Percentiles rank a stretch among this genome's conserved stretches.
These are phyloP conservation scores for Cavenderia fasciculata DNA, from an alignment of 78 protist genomes.

Conservation along the genomic window DNA sequence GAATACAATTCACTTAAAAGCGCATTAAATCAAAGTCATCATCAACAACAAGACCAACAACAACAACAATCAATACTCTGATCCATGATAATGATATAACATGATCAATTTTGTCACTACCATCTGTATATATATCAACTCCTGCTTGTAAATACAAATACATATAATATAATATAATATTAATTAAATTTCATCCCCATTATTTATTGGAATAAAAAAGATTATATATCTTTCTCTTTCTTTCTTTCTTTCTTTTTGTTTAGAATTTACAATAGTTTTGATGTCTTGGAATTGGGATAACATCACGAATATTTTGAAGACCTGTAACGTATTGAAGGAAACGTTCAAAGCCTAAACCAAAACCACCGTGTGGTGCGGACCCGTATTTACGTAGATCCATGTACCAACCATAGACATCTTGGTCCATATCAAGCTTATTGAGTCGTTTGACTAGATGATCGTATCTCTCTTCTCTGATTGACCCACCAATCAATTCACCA, in stretches of 20 bases:
- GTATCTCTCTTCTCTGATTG: conserved; percentile 87
- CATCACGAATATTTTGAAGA: conserved; percentile 87
- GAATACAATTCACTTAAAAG: conserved; percentile 23
- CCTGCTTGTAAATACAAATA: too few species aligned
- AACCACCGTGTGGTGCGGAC: conserved; percentile 92
- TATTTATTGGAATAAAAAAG: too few species aligned
- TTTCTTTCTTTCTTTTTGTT: neutral
- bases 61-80: too few species aligned
- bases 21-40: too few species aligned
- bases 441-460: conserved; percentile 26
- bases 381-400: conserved; percentile 89
- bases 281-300: conserved; percentile 88
- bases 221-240: neutral
- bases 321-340: conserved; percentile 86
- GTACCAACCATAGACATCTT: conserved; percentile 68
- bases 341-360: conserved; percentile 94
- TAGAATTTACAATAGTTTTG: conserved; percentile 65
- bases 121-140: too few species aligned
- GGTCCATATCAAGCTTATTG: conserved; percentile 12
- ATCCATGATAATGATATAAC: too few species aligned
- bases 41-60: too few species aligned
- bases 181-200: too few species aligned
- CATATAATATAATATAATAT: too few species aligned
- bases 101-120: too few species aligned
- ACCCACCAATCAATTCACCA: conserved; percentile 96